A percentile compares a stretch with the other conserved stretches of the same genome.
phyloP scores from a whole-genome alignment of 202 grass and related monocot genomes.

The Panicum virgatum region DNA sequence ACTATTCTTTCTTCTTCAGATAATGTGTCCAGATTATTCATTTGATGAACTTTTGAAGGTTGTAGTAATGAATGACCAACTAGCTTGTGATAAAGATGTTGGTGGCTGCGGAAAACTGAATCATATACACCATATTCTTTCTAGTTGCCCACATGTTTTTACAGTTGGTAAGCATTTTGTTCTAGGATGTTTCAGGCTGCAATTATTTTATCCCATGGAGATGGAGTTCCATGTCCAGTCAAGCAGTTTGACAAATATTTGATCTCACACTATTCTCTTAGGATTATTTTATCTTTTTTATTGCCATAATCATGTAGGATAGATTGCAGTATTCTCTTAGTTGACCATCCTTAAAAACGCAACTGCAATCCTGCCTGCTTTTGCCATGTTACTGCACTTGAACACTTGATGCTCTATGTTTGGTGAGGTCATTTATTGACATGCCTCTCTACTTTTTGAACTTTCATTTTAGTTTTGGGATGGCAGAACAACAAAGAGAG shows the following conservation, averaged over 20 bases:
- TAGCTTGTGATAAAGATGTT: conserved; percentile 81
- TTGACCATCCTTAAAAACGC: conserved; percentile 16
- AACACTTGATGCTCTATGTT: conserved; percentile 20
- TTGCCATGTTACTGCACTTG: neutral
- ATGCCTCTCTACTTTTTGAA: neutral
- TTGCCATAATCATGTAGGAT: conserved; percentile 9
- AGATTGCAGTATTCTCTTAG: conserved; percentile 4
- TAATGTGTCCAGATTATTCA: conserved; percentile 72
- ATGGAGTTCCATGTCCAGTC: neutral
- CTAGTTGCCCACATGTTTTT: conserved; percentile 84
- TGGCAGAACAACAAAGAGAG: conserved; percentile 97
- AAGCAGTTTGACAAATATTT: conserved; percentile 24
- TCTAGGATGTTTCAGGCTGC: conserved; percentile 4
- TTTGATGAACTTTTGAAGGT: conserved; percentile 94
- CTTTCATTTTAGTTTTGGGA: conserved; percentile 78
- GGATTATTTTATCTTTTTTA: neutral
- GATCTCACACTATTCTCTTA: neutral
- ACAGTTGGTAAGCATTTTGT: conserved; percentile 73
- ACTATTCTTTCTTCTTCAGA: conserved; percentile 47
- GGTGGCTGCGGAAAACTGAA: conserved; percentile 83
- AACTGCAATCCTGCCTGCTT: conserved; percentile 30
- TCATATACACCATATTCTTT: conserved; percentile 92
- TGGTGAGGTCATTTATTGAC: conserved; percentile 13
- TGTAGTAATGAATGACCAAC: conserved; percentile 88
- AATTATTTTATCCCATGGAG: neutral